phyloP scores from a whole-genome alignment of 495 filamentous ascomycete species.

The Penicillium riverlandense region DNA sequence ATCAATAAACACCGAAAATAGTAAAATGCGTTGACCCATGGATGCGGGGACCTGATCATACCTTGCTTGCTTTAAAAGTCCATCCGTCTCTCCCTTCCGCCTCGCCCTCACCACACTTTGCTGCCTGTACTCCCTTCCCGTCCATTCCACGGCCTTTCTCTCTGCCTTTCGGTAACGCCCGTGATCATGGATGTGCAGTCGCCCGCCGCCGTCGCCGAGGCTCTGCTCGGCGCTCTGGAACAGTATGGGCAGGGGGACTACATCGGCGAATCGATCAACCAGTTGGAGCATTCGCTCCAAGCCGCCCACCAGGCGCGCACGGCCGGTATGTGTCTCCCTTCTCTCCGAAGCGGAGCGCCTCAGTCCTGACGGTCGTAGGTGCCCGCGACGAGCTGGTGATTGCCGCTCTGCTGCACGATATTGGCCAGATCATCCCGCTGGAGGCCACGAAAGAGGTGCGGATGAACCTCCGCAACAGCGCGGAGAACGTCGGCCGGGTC shows the following conservation, averaged over 20 bases:
- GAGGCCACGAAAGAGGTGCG: conserved; percentile 21
- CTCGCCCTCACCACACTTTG: too few relatives aligned
- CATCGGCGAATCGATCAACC: conserved; percentile 38
- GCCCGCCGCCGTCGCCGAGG: conserved; percentile 8
- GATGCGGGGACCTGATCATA: too few relatives aligned
- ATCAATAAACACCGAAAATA: too few relatives aligned
- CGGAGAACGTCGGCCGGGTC: conserved; percentile 31
- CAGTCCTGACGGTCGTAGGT: not conserved
- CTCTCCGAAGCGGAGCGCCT: too few relatives aligned
- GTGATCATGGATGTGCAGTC: conserved; percentile 5
- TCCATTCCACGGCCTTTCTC: too few relatives aligned
- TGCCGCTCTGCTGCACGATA: conserved; percentile 38
- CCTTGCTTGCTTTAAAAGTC: too few relatives aligned
- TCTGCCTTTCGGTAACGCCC: too few relatives aligned
- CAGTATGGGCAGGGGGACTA: conserved; percentile 26
- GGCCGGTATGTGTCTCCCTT: conserved; percentile 6
- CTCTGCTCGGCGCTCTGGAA: conserved; percentile 20
- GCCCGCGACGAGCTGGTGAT: conserved; percentile 29
- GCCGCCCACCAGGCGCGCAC: conserved; percentile 27
- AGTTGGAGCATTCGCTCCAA: conserved; percentile 41
- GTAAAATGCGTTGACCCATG: too few relatives aligned
- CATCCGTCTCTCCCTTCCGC: too few relatives aligned
- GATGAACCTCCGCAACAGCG: conserved; percentile 17
- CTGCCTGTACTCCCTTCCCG: too few relatives aligned
- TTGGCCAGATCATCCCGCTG: conserved; percentile 35